These are phyloP conservation scores for Chrysosphaeria jannelii DNA, from an alignment of 2,329 filamentous ascomycete genomes.

Conservation along the genomic window DNA sequence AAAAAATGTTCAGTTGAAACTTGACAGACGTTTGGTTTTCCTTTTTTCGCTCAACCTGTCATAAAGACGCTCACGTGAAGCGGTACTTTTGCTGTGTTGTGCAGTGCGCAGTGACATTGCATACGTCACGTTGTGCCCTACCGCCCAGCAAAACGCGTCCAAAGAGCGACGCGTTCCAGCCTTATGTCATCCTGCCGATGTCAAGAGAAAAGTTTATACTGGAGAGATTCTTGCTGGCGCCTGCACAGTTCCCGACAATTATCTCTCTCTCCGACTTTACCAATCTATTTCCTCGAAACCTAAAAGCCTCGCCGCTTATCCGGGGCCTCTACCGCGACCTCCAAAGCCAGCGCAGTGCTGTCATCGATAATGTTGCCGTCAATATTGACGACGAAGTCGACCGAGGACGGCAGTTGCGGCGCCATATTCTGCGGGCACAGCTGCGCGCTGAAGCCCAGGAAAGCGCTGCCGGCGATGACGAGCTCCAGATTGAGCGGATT, in stretches of 20 bases:
- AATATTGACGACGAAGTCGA: constrained; percentile 34
- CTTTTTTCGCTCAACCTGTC: too few relatives aligned
- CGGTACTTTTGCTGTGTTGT: too few relatives aligned
- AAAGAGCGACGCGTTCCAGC: too few relatives aligned
- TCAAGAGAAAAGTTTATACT: constrained; percentile 49
- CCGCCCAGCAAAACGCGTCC: too few relatives aligned
- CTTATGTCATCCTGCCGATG: too few relatives aligned
- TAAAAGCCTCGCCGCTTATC: constrained; percentile 35
- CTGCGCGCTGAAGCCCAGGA: constrained; percentile 18
- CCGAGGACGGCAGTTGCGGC: constrained; percentile 24
- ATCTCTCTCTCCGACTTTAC: constrained; percentile 48
- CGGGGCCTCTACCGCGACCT: constrained; percentile 50
- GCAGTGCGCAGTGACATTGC: too few relatives aligned
- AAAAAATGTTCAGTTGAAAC: too few relatives aligned
- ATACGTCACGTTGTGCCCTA: too few relatives aligned
- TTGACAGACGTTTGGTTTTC: too few relatives aligned
- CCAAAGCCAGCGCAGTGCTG: constrained; percentile 37
- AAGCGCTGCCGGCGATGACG: constrained; percentile 29
- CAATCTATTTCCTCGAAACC: constrained; percentile 38
- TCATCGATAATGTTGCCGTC: constrained; percentile 33
- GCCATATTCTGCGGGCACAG: constrained; percentile 22
- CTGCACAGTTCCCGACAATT: constrained; percentile 42
- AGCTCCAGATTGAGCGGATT: constrained; percentile 31
- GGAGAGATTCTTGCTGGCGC: constrained; percentile 46
- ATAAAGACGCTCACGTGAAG: too few relatives aligned